Evolutionary conservation across 2,329 filamentous ascomycete species (phyloP).

Genomic region (Claviceps africana): DNA sequence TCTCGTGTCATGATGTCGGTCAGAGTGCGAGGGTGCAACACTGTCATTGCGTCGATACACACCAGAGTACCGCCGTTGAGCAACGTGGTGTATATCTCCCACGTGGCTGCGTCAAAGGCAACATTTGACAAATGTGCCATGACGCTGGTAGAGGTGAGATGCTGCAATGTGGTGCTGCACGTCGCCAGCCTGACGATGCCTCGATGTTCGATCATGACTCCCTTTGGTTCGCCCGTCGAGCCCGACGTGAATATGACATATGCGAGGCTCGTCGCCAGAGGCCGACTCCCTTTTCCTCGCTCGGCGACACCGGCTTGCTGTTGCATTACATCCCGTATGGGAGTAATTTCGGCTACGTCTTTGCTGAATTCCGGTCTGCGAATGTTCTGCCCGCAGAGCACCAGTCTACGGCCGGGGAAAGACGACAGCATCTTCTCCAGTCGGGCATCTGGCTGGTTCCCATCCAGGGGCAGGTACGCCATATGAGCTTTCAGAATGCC

Average conservation of each 20-base stretch:
- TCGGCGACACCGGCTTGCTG: background rate
- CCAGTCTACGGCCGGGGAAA: background rate
- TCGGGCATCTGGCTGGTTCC: slow-evolving; percentile 8
- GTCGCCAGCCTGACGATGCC: background rate
- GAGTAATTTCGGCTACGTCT: background rate
- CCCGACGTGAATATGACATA: slow-evolving; percentile 3
- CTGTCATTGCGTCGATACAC: slow-evolving; percentile 6
- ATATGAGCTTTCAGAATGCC: slow-evolving; percentile 15
- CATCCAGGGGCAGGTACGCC: slow-evolving; percentile 14
- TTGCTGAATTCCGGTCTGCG: background rate
- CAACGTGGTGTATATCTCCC: slow-evolving; percentile 7
- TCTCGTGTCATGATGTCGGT: background rate
- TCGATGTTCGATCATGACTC: slow-evolving; percentile 1
- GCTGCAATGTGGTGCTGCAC: background rate
- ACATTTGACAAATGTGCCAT: slow-evolving; percentile 6
- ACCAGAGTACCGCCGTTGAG: slow-evolving; percentile 8
- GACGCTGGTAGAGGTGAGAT: background rate
- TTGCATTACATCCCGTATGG: background rate
- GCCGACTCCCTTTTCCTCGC: background rate
- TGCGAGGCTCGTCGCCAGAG: background rate
- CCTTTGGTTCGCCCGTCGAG: background rate
- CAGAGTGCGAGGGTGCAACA: slow-evolving; percentile 1
- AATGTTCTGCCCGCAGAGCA: background rate
- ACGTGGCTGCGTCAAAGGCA: slow-evolving; percentile 8
- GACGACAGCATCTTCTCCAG: slow-evolving; percentile 4